Evolutionary conservation across 2,329 filamentous ascomycete genomes (phyloP).

Genomic region (Nothomitra cinnamomea): DNA sequence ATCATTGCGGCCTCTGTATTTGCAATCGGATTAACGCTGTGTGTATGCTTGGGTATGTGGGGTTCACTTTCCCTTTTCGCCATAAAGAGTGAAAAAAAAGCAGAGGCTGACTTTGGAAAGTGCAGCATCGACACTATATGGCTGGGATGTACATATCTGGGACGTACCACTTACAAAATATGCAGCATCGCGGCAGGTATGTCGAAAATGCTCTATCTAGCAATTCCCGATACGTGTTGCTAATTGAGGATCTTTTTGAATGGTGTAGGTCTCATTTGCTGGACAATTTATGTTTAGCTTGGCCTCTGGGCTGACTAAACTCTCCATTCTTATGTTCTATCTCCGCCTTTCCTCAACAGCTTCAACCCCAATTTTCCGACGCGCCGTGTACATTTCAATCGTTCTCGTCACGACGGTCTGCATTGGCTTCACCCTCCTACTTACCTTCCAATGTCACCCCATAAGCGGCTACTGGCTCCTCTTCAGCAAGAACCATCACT

Average conservation of each 20-base stretch:
- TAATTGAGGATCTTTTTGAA: background rate
- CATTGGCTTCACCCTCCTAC: conserved; percentile 3
- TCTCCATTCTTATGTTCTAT: conserved; percentile 26
- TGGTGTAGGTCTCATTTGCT: conserved; percentile 22
- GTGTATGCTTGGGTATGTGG: conserved; percentile 21
- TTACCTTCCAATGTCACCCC: conserved; percentile 8
- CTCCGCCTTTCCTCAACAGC: conserved; percentile 17
- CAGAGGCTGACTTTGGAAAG: no score
- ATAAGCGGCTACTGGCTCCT: conserved; percentile 9
- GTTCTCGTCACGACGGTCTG: conserved; percentile 6
- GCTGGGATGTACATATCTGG: conserved; percentile 25
- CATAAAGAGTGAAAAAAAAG: no score
- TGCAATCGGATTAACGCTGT: conserved; percentile 19
- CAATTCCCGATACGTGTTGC: background rate
- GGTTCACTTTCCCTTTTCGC: no score
- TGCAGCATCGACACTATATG: conserved; percentile 20
- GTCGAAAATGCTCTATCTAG: background rate
- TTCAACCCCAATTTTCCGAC: conserved; percentile 5
- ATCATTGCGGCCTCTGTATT: conserved; percentile 24
- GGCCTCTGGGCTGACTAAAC: conserved; percentile 23
- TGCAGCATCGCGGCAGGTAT: conserved; percentile 16
- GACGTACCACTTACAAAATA: conserved; percentile 17
- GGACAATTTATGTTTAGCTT: conserved; percentile 25
- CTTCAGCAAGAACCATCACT: conserved; percentile 3
- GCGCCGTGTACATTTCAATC: conserved; percentile 7